Percentiles rank a stretch among this genome's conserved stretches.
phyloP scores from a whole-genome alignment of 371 early-diverging fungal species.

The Rhizopus stolonifer region DNA sequence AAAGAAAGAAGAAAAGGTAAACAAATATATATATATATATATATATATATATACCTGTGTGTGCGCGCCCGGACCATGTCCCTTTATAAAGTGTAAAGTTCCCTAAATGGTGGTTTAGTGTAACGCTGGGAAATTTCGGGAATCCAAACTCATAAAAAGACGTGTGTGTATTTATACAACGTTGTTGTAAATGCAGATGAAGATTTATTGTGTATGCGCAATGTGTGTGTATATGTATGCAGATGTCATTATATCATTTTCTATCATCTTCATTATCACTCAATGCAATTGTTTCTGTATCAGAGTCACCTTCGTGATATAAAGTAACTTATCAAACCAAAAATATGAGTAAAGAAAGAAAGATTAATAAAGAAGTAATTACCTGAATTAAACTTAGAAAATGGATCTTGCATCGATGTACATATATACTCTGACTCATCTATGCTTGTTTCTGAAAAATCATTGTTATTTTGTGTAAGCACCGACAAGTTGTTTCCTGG shows the following conservation, averaged over 20 bases:
- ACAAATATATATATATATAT: too few species aligned
- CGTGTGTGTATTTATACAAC: too few species aligned
- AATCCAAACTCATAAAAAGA: too few species aligned
- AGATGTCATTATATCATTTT: background rate
- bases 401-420: slow-evolving; percentile 39
- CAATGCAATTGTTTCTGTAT: slow-evolving; percentile 23
- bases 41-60: too few species aligned
- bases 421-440: background rate
- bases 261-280: slow-evolving; percentile 13
- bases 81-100: too few species aligned
- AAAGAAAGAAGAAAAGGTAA: too few species aligned
- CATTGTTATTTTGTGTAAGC: slow-evolving; percentile 3
- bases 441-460: slow-evolving; percentile 4
- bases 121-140: too few species aligned
- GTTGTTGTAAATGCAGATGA: background rate
- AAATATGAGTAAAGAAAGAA: background rate
- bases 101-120: too few species aligned
- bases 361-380: too few species aligned
- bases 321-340: slow-evolving; percentile 45
- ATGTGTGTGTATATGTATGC: background rate
- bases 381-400: slow-evolving; percentile 64
- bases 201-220: background rate
- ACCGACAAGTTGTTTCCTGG: slow-evolving; percentile 44
- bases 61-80: too few species aligned
- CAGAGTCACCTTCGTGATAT: slow-evolving; percentile 61